Evolutionary conservation across 1,139 yeast genomes (phyloP).

Genomic region (Suhomyces wounanorum): DNA sequence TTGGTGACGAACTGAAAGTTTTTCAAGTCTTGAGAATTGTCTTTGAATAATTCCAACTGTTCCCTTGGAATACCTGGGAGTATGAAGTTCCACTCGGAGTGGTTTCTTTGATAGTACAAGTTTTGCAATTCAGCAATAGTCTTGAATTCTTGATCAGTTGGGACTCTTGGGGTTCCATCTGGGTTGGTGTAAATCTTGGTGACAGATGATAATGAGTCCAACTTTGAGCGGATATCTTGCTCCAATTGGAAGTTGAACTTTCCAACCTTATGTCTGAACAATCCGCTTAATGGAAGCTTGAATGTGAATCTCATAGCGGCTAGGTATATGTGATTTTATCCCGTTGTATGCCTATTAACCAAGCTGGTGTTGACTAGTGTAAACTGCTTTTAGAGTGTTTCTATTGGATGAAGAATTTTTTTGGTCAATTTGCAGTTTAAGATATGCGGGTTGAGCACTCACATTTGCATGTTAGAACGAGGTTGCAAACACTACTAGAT

Average conservation of each 20-base stretch:
- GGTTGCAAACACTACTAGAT: not conserved
- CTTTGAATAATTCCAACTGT: slow-evolving; percentile 59
- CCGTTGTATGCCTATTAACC: slow-evolving; percentile 6
- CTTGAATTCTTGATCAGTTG: slow-evolving; percentile 71
- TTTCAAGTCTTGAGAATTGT: slow-evolving; percentile 64
- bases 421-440: slow-evolving; percentile 11
- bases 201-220: slow-evolving; percentile 54
- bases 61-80: slow-evolving; percentile 55
- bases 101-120: slow-evolving; percentile 59
- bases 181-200: slow-evolving; percentile 69
- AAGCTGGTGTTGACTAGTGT: slow-evolving; percentile 12
- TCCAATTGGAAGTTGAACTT: slow-evolving; percentile 47
- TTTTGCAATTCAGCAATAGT: slow-evolving; percentile 72
- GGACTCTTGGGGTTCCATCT: slow-evolving; percentile 76
- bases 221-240: slow-evolving; percentile 44
- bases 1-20: slow-evolving; percentile 62
- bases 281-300: slow-evolving; percentile 43
- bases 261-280: slow-evolving; percentile 40
- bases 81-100: slow-evolving; percentile 62
- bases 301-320: slow-evolving; percentile 45
- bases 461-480: slow-evolving; percentile 1
- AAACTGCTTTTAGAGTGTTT: slow-evolving; percentile 20
- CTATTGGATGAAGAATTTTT: slow-evolving; percentile 22
- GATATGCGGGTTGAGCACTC: not conserved
- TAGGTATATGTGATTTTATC: slow-evolving; percentile 1